phyloP scores from a whole-genome alignment of 352 stramenopile genomes.

The Globisporangium canariense region DNA sequence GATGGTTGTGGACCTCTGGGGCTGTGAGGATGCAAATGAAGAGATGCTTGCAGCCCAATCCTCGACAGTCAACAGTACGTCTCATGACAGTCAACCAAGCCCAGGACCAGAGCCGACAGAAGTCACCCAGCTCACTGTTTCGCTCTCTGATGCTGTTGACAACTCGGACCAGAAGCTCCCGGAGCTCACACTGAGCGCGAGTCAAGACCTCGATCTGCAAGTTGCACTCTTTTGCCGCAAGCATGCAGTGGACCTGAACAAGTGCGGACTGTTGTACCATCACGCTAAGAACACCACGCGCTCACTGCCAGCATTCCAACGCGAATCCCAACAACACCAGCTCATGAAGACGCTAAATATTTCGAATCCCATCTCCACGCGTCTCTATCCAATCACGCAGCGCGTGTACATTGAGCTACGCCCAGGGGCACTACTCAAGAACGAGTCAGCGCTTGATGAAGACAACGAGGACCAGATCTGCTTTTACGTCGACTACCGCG shows the following conservation, averaged over 20 bases:
- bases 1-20: slow-evolving; percentile 43
- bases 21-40: slow-evolving; percentile 26
- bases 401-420: slow-evolving; percentile 42
- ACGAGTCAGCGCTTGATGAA: background rate
- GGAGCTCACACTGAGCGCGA: slow-evolving; percentile 14
- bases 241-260: slow-evolving; percentile 15
- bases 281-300: slow-evolving; percentile 20
- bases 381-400: slow-evolving; percentile 34
- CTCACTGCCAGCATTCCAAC: slow-evolving; percentile 17
- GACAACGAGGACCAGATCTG: slow-evolving; percentile 31
- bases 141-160: background rate
- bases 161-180: slow-evolving; percentile 16
- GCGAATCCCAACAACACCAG: slow-evolving; percentile 1
- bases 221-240: slow-evolving; percentile 36
- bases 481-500: slow-evolving; percentile 27
- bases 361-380: slow-evolving; percentile 20
- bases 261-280: slow-evolving; percentile 36
- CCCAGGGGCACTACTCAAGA: slow-evolving; percentile 21
- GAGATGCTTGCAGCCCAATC: background rate
- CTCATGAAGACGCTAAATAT: slow-evolving; percentile 20
- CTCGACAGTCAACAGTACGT: background rate
- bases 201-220: slow-evolving; percentile 35
- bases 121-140: slow-evolving; percentile 16
- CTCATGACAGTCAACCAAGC: background rate
- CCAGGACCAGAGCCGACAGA: background rate